A percentile compares a stretch with the other conserved stretches of the same genome.
These are phyloP conservation scores for Amauroascus verrucosus DNA, from an alignment of 2,329 filamentous ascomycete species.

Conservation along the genomic window DNA sequence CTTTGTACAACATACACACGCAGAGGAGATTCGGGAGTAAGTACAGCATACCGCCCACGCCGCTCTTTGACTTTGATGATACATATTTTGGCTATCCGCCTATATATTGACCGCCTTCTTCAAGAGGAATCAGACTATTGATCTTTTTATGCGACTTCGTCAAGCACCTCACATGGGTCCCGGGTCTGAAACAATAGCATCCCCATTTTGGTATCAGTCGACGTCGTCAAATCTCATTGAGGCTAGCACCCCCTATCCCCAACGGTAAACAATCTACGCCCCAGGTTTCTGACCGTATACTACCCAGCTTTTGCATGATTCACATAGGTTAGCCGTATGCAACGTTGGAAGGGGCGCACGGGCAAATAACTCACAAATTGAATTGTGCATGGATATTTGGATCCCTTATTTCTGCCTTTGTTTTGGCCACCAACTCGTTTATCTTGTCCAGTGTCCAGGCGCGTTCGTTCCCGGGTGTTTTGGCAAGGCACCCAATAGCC, in stretches of 20 bases:
- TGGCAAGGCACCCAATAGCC: slow-evolving; percentile 16
- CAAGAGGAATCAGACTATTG: not conserved
- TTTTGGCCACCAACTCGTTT: slow-evolving; percentile 24
- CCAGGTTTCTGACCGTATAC: not conserved
- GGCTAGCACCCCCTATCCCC: not conserved
- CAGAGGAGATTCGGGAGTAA: not conserved
- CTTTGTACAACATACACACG: not conserved
- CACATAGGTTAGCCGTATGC: not conserved
- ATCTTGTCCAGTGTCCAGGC: slow-evolving; percentile 24
- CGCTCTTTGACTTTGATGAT: not conserved
- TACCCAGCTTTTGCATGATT: not conserved
- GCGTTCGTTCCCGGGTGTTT: slow-evolving; percentile 15
- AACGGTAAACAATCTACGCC: not conserved
- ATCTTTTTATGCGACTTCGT: not conserved
- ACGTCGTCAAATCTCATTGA: not conserved
- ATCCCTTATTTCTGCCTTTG: slow-evolving; percentile 26
- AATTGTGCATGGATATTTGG: slow-evolving; percentile 25
- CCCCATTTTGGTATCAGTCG: not conserved
- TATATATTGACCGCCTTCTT: slow-evolving; percentile 3
- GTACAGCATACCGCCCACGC: not conserved
- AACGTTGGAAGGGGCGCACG: not conserved
- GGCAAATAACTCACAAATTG: slow-evolving; percentile 18
- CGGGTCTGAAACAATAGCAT: not conserved
- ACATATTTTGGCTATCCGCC: not conserved
- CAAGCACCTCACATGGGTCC: not conserved